Conservation (phyloP, 352 stramenopile genomes). For the Halophytophthora batemanensis region DNA sequence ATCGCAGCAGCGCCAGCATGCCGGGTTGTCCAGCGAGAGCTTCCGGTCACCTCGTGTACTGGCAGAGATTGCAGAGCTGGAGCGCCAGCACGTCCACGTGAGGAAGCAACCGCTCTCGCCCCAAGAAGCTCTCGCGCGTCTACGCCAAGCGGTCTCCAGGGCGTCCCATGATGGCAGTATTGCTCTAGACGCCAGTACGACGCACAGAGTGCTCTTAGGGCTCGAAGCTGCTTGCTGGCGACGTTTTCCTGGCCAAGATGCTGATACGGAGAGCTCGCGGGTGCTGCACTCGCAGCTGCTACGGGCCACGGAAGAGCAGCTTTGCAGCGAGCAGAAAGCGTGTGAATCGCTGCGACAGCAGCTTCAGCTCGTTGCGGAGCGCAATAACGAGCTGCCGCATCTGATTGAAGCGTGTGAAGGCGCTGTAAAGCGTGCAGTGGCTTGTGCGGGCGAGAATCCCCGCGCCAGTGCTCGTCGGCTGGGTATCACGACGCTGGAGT, state of each 20-base stretch:
- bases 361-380: constrained; percentile 19
- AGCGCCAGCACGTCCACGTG: constrained; percentile 11
- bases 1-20: background rate
- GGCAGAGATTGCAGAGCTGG: constrained; percentile 28
- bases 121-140: constrained; percentile 26
- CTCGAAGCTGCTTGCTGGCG: constrained; percentile 43
- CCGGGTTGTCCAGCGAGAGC: constrained; percentile 3
- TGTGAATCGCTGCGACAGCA: constrained; percentile 15
- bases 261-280: background rate
- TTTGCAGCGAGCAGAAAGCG: constrained; percentile 18
- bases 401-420: constrained; percentile 26
- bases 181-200: background rate
- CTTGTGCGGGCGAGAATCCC: constrained; percentile 9
- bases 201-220: constrained; percentile 18
- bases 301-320: constrained; percentile 23
- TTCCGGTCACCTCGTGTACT: constrained; percentile 35
- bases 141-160: constrained; percentile 16
- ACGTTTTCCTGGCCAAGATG: constrained; percentile 1
- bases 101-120: constrained; percentile 15
- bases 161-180: background rate
- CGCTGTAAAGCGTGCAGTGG: constrained; percentile 16
- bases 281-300: constrained; percentile 36
- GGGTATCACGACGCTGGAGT: constrained; percentile 5
- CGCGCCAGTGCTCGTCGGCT: background rate
- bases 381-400: constrained; percentile 31